Conservation (phyloP, 306 rosid species). For the Malus asiatica region DNA sequence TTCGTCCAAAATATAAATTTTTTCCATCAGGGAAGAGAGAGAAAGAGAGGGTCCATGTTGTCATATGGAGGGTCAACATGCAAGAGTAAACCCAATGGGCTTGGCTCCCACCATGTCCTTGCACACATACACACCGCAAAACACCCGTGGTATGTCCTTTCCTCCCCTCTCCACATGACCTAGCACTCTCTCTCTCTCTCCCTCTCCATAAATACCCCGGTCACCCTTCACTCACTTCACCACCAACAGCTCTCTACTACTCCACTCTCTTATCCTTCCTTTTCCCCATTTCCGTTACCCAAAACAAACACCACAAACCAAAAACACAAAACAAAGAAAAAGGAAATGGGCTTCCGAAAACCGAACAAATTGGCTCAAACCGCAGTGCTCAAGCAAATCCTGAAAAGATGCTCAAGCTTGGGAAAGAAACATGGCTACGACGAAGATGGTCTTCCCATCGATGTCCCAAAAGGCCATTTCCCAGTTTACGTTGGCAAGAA, state of each 20-base stretch:
- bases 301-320: not conserved
- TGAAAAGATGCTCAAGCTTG: constrained; percentile 72
- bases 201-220: constrained; percentile 46
- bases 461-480: constrained; percentile 90
- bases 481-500: constrained; percentile 85
- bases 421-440: constrained; percentile 47
- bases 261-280: constrained; percentile 6
- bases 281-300: not conserved
- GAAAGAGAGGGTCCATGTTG: constrained; percentile 42
- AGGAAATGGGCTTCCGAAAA: constrained; percentile 59
- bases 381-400: constrained; percentile 69
- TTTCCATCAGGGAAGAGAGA: not conserved
- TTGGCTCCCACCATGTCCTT: constrained; percentile 58
- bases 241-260: constrained; percentile 1
- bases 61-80: constrained; percentile 34
- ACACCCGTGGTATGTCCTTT: constrained; percentile 60
- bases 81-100: constrained; percentile 37
- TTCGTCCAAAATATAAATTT: not conserved
- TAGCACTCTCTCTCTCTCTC: constrained; percentile 6
- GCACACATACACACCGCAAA: constrained; percentile 37
- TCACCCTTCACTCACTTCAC: not conserved
- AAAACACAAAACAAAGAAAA: not conserved
- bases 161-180: constrained; percentile 29
- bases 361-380: constrained; percentile 59
- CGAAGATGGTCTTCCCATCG: constrained; percentile 56